A percentile compares a stretch with the other conserved stretches of the same genome.
Evolutionary conservation across 2,329 filamentous ascomycete species (phyloP).

Genomic region (Intubia oerlemansii): DNA sequence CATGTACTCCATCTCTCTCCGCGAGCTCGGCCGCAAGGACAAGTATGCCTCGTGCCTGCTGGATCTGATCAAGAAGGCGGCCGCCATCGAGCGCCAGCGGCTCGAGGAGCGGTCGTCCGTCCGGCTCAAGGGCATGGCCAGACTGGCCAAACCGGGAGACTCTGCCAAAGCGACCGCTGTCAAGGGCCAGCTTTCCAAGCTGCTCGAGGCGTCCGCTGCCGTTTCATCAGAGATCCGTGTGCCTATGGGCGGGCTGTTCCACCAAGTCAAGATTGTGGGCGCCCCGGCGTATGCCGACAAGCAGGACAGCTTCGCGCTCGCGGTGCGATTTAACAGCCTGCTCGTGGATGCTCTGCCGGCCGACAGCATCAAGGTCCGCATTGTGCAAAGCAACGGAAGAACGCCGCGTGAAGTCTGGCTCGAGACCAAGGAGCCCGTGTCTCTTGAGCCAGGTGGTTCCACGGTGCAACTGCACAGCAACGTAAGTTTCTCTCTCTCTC

Average conservation of each 20-base stretch:
- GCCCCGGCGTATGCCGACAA: conserved; percentile 47
- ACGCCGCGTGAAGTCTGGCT: conserved; percentile 34
- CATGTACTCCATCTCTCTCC: conserved; percentile 68
- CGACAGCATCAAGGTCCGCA: conserved; percentile 39
- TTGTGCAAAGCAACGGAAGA: conserved; percentile 33
- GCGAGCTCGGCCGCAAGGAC: conserved; percentile 51
- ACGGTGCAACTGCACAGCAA: conserved; percentile 20
- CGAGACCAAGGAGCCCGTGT: conserved; percentile 14
- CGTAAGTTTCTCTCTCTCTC: too few relatives aligned
- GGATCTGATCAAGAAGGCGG: conserved; percentile 50
- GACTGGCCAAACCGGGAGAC: too few relatives aligned
- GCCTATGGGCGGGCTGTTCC: too few relatives aligned
- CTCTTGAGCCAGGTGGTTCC: conserved; percentile 32
- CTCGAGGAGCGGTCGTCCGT: too few relatives aligned
- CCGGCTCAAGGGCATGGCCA: too few relatives aligned
- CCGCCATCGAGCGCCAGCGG: conserved; percentile 22
- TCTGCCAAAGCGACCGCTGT: conserved; percentile 18
- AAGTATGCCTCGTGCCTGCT: conserved; percentile 62
- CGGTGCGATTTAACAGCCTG: conserved; percentile 47
- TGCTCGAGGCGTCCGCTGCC: conserved; percentile 22
- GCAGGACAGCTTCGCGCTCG: conserved; percentile 54
- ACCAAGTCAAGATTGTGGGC: conserved; percentile 45
- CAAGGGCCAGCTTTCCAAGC: conserved; percentile 23
- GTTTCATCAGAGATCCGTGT: conserved; percentile 39
- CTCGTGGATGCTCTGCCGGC: conserved; percentile 49